phyloP scores from a whole-genome alignment of 108 stramenopile genomes.

The Pseudonitzschia pungens region DNA sequence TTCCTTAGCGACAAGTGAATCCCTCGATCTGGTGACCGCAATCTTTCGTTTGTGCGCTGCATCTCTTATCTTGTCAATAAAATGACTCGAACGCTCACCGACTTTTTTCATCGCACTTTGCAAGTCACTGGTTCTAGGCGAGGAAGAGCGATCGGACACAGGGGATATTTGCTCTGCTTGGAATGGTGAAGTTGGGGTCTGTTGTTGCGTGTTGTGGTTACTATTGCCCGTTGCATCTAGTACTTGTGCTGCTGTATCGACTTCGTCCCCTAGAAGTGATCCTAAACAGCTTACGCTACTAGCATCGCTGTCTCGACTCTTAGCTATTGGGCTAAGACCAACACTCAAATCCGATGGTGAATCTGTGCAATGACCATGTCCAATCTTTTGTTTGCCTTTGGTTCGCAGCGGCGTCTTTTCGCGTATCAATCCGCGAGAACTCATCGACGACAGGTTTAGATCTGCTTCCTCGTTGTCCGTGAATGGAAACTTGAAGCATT shows the following conservation, averaged over 20 bases:
- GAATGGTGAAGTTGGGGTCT: background rate
- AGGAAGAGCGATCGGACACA: background rate
- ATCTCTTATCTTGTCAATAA: conserved; percentile 49
- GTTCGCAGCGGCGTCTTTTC: background rate
- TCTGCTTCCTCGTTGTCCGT: conserved; percentile 11
- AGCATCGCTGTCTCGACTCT: conserved; percentile 22
- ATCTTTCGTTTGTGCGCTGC: conserved; percentile 50
- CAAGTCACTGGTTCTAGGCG: conserved; percentile 7
- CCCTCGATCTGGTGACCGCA: conserved; percentile 45
- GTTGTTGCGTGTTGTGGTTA: background rate
- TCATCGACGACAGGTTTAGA: background rate
- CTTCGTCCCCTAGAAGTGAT: background rate
- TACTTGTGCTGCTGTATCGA: background rate
- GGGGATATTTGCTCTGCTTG: background rate
- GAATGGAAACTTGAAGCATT: conserved; percentile 15
- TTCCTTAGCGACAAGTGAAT: conserved; percentile 54
- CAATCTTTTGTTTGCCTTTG: background rate
- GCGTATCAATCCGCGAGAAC: background rate
- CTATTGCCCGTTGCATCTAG: background rate
- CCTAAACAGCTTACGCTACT: background rate
- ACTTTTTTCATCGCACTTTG: conserved; percentile 31
- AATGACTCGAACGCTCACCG: conserved; percentile 39
- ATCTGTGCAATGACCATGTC: background rate
- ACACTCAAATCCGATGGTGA: conserved; percentile 4
- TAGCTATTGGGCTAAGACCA: conserved; percentile 33